A percentile compares a stretch with the other conserved stretches of the same genome.
Conservation (phyloP, 73 alveolate genomes). For the Tetrahymena borealis region DNA sequence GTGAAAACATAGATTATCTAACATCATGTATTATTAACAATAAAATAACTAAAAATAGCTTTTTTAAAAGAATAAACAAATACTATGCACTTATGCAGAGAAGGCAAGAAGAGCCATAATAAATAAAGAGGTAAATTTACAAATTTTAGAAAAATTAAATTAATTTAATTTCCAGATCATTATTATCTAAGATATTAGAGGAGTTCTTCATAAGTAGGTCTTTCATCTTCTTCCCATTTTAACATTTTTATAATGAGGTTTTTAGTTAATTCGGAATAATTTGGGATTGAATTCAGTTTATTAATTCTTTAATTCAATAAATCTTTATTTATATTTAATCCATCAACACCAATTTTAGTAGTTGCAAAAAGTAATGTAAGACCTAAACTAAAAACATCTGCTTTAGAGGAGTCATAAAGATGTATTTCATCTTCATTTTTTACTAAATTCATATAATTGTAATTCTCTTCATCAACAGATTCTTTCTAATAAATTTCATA, state of each 20-base stretch:
- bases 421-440: neutral
- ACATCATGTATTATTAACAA: too few species aligned
- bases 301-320: neutral
- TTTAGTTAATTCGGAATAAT: neutral
- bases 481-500: neutral
- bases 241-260: neutral
- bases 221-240: neutral
- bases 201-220: neutral
- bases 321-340: neutral
- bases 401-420: neutral
- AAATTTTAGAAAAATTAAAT: neutral
- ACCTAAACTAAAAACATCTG: neutral
- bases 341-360: neutral
- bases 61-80: too few species aligned
- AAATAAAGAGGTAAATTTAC: too few species aligned
- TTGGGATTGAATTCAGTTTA: neutral
- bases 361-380: neutral
- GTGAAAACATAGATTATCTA: too few species aligned
- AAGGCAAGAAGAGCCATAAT: too few species aligned
- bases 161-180: neutral
- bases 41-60: too few species aligned
- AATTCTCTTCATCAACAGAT: neutral
- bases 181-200: too few species aligned
- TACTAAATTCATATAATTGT: neutral
- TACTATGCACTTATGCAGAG: too few species aligned